A percentile compares a stretch with the other conserved stretches of the same genome.
Evolutionary conservation across 2,329 filamentous ascomycete genomes (phyloP).

Genomic region (Cladosporium oxysporum): DNA sequence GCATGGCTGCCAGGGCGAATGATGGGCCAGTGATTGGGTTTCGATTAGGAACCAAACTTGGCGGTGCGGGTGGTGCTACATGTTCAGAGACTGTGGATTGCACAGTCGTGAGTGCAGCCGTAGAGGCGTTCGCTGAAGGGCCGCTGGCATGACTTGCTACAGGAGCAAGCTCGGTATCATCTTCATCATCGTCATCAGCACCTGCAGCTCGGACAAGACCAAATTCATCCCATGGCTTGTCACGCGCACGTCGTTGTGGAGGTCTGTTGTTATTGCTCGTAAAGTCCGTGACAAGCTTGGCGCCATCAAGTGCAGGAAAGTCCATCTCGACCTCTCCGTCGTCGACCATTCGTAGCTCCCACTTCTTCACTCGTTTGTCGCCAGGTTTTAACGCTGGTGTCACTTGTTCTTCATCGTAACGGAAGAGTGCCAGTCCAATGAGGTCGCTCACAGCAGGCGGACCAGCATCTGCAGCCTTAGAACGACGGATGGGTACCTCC

Average conservation of each 20-base stretch:
- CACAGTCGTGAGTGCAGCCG: slow-evolving; percentile 33
- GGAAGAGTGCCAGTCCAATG: slow-evolving; percentile 77
- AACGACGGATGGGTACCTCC: slow-evolving; percentile 70
- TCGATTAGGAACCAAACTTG: slow-evolving; percentile 43
- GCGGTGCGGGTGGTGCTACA: slow-evolving; percentile 35
- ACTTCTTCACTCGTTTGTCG: slow-evolving; percentile 77
- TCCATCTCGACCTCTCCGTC: slow-evolving; percentile 84
- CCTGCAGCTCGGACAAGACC: slow-evolving; percentile 71
- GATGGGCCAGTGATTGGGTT: slow-evolving; percentile 55
- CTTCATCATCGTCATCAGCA: slow-evolving; percentile 60
- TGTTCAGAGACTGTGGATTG: slow-evolving; percentile 39
- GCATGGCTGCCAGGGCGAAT: slow-evolving; percentile 46
- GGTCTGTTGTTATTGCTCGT: slow-evolving; percentile 75
- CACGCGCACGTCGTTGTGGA: slow-evolving; percentile 65
- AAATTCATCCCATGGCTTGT: slow-evolving; percentile 80
- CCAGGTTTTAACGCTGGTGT: slow-evolving; percentile 65
- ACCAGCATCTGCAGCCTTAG: slow-evolving; percentile 67
- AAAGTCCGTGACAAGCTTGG: slow-evolving; percentile 73
- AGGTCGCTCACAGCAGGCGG: slow-evolving; percentile 72
- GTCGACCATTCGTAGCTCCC: slow-evolving; percentile 80
- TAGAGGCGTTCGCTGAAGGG: slow-evolving; percentile 41
- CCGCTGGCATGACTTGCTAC: neutral
- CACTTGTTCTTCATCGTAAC: slow-evolving; percentile 74
- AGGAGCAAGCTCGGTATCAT: slow-evolving; percentile 2
- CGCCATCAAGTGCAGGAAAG: slow-evolving; percentile 75